Conservation (phyloP, 352 stramenopile species). For the Halophytophthora polymorphica region DNA sequence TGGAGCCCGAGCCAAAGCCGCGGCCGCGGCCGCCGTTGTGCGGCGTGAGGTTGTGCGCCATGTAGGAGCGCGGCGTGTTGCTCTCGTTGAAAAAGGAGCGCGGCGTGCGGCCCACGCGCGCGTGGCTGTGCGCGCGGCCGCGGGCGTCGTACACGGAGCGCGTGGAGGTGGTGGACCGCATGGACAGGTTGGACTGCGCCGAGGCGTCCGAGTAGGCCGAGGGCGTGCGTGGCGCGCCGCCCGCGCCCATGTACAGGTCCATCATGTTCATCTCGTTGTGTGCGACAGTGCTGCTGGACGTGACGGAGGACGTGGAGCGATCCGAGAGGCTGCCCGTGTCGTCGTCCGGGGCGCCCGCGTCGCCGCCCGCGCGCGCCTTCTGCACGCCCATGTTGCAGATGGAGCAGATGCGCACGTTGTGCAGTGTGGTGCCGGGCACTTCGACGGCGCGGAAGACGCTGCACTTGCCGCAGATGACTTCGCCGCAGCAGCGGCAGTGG, state of each 20-base stretch:
- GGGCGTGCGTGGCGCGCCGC: slow-evolving; percentile 52
- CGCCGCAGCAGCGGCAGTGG: slow-evolving; percentile 84
- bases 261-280: slow-evolving; percentile 87
- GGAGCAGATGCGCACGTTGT: slow-evolving; percentile 83
- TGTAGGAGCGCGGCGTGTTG: slow-evolving; percentile 72
- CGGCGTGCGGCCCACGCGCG: slow-evolving; percentile 18
- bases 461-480: slow-evolving; percentile 88
- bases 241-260: slow-evolving; percentile 67
- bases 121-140: slow-evolving; percentile 18
- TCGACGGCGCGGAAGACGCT: slow-evolving; percentile 80
- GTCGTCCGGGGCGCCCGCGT: slow-evolving; percentile 15
- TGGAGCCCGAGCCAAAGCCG: slow-evolving; percentile 33
- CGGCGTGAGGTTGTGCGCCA: slow-evolving; percentile 67
- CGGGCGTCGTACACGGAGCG: slow-evolving; percentile 52
- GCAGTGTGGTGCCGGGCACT: slow-evolving; percentile 73
- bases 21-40: slow-evolving; percentile 18
- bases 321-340: slow-evolving; percentile 62
- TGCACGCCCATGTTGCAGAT: slow-evolving; percentile 86
- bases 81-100: slow-evolving; percentile 53
- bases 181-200: slow-evolving; percentile 74
- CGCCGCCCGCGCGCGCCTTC: slow-evolving; percentile 23
- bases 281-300: slow-evolving; percentile 71
- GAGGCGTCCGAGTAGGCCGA: slow-evolving; percentile 77
- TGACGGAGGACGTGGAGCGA: slow-evolving; percentile 74
- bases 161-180: slow-evolving; percentile 68